Evolutionary conservation across 805 yeast genomes (phyloP), one percentile per base, ranked within the genome.

Genomic region (Candida nemodendra): DNA sequence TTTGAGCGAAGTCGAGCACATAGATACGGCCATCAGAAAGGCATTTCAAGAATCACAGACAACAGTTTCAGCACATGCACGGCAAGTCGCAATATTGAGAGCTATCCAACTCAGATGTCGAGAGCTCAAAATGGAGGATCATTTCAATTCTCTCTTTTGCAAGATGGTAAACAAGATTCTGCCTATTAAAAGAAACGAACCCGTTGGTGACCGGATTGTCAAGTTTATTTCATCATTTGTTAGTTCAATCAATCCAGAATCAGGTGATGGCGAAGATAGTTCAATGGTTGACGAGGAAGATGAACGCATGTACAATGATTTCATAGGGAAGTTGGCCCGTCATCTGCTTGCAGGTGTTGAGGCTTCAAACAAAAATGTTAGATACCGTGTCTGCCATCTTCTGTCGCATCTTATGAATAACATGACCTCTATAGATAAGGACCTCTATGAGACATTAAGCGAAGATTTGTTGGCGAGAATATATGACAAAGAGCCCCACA

Each of bases 1-100:
- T 14, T 25, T 50, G 17, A 32, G 35, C 8, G 36, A 34, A 23
- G 36, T 43, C 9, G 65, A 62, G 19, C 71, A 66, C 39, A 60
- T 77, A 18, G 64, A 65, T 25, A 38, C 44, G 9, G 77, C 84
- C 3, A 65, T 82, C 50, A 79, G 84, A 1, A 79, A 74, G 39
- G 78, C 81, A 3, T 89, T 89, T 54, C 91, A 84, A 53, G 91
- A 82, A 39, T 85, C 93, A 0, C 97, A 89, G 54, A 46, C 63
- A 16, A 71, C 86, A 2, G 69, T 81, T 22, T 81, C 90, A 0
- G 82, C 90, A 2, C 96, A 89, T 59, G 69, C 85, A 32, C 84
- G 84, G 53, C 80, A 85, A 41, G 76, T 81, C 5, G 75, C 79
- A 8, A 71, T 84, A 5, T 55, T 89, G 53, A 74, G 73, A 53